These are phyloP conservation scores for Pythium coloratum DNA, from an alignment of 352 stramenopile genomes.

Conservation along the genomic window DNA sequence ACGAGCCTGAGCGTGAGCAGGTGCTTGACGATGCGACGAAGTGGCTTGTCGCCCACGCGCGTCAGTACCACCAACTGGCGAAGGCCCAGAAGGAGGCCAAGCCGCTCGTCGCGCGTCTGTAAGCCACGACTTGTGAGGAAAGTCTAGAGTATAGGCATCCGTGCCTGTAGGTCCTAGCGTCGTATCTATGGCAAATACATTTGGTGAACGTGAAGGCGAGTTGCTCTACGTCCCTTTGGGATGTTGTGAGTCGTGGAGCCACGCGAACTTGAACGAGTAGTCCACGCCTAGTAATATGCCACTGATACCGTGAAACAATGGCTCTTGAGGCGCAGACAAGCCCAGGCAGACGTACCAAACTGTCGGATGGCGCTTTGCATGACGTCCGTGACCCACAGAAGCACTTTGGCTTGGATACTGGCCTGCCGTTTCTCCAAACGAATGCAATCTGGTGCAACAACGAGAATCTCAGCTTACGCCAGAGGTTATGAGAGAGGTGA, in stretches of 20 bases:
- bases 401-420: slow-evolving; percentile 21
- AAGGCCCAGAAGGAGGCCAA: slow-evolving; percentile 14
- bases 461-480: slow-evolving; percentile 22
- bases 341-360: not conserved
- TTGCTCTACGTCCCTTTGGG: no score
- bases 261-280: slow-evolving; percentile 26
- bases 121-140: slow-evolving; percentile 8
- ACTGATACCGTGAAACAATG: no score
- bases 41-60: slow-evolving; percentile 31
- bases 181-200: not conserved
- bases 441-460: slow-evolving; percentile 24
- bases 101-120: not conserved
- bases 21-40: slow-evolving; percentile 47
- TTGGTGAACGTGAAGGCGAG: not conserved
- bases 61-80: slow-evolving; percentile 9
- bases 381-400: slow-evolving; percentile 25
- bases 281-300: slow-evolving; percentile 6
- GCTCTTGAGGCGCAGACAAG: no score
- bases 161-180: not conserved
- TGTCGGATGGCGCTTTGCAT: slow-evolving; percentile 22
- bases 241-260: slow-evolving; percentile 7
- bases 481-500: slow-evolving; percentile 17
- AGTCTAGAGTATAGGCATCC: not conserved
- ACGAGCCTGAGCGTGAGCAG: slow-evolving; percentile 57
- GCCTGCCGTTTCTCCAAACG: slow-evolving; percentile 15